Evolutionary conservation across 768 basidiomycete genomes (phyloP), one percentile per base, ranked within the genome.

Genomic region (Russula abietina): DNA sequence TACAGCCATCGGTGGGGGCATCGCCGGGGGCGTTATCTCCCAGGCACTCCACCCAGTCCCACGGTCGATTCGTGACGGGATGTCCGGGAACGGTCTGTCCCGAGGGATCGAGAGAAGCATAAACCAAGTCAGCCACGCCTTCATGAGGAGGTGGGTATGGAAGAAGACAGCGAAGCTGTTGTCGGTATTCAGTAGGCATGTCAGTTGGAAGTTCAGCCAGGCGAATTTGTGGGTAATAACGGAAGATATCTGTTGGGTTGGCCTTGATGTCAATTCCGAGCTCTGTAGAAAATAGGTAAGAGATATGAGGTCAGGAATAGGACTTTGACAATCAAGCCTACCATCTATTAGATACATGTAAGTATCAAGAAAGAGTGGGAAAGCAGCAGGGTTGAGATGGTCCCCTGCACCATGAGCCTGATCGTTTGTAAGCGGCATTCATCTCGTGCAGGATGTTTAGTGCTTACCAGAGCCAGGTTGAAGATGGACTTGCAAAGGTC

Each of bases 11-110:
- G 76, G 69, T 63, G 70, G 76, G 17, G 69, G 77, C 70, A 30
- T 81, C 80, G 4, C 76, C 66, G 12, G 75, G 69, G 9, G 77
- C 62, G 3, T 79, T 76, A 56, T 88, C 86, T 10, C 89, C 89
- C 3, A 91, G 69, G 70, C 87, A 83, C 72, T 93, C 90, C 8
- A 86, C 83, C 89, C 90, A 92, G 71, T 93, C 90, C 90, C 90
- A 93, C 4, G 91, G 88, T 36, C 84, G 81, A 72, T 91, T 89
- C 60, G 82, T 76, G 19, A 91, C 86, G 2, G 81, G 78, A 4
- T 74, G 70, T 22, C 81, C 79, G 62, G 77, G 75, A 3, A 83
- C 69, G 5, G 83, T 62, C 19, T 79, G 76, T 0, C 87, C 87
- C 14, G 74, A 74, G 19, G 72, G 50, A 65, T 90, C 87, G 30